phyloP scores from a whole-genome alignment of 495 filamentous ascomycete species.

The Penicillium egyptiacum region DNA sequence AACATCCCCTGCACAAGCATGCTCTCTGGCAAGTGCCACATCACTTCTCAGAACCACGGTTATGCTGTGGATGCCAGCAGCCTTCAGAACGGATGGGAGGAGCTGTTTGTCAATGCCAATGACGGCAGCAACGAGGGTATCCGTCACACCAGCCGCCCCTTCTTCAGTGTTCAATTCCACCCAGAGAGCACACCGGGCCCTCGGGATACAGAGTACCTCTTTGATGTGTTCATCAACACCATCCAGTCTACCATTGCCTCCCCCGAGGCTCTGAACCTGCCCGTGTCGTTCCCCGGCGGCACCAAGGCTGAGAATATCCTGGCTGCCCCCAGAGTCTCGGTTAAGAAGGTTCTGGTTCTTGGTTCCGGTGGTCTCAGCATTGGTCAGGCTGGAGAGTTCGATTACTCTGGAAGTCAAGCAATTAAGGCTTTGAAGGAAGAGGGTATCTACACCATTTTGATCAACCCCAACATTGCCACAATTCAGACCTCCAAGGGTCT shows the following conservation, averaged over 20 bases:
- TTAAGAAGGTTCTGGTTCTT: conserved; percentile 97
- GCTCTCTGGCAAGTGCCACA: conserved; percentile 92
- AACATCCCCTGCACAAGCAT: conserved; percentile 97
- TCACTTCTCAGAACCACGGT: conserved; percentile 97
- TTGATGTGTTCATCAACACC: conserved; percentile 91
- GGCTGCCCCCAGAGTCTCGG: conserved; percentile 71
- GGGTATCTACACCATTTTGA: conserved; percentile 90
- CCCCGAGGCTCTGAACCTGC: conserved; percentile 58
- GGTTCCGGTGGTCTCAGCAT: conserved; percentile 95
- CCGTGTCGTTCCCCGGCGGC: conserved; percentile 85
- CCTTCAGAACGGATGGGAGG: conserved; percentile 77
- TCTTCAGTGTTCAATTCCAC: conserved; percentile 99
- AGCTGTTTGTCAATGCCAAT: conserved; percentile 96
- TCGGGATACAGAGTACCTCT: conserved; percentile 93
- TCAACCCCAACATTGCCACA: conserved; percentile 98
- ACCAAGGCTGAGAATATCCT: conserved; percentile 71
- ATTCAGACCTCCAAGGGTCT: conserved; percentile 96
- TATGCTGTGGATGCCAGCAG: conserved; percentile 82
- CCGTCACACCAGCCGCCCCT: conserved; percentile 77
- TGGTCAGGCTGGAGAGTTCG: conserved; percentile 97
- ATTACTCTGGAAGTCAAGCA: conserved; percentile 92
- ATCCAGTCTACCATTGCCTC: conserved; percentile 66
- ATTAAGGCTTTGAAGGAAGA: conserved; percentile 97
- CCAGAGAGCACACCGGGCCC: conserved; percentile 95
- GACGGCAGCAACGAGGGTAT: conserved; percentile 98